These are phyloP conservation scores for Hypoxylon sp. DNA, from an alignment of 2,329 filamentous ascomycete species.

Conservation along the genomic window DNA sequence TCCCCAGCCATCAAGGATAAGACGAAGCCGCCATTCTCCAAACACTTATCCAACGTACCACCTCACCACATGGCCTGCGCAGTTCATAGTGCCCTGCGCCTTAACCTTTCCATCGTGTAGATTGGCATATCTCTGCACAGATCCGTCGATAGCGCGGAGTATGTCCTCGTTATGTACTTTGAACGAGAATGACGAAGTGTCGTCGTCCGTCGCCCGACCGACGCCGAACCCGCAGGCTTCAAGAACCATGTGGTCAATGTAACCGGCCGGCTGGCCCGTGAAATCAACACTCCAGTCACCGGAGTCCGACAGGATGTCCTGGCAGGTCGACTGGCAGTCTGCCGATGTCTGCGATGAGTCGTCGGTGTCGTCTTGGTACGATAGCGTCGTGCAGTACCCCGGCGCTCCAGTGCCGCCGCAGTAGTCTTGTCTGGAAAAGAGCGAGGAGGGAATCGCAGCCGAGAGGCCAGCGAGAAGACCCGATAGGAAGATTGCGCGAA, in stretches of 20 bases:
- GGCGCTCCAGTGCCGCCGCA: conserved; percentile 41
- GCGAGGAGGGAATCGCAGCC: conserved; percentile 4
- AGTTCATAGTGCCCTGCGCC: conserved; percentile 48
- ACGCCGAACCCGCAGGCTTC: conserved; percentile 44
- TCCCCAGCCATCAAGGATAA: not conserved
- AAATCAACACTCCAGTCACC: conserved; percentile 50
- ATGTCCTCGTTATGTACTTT: conserved; percentile 49
- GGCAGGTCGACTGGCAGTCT: conserved; percentile 47
- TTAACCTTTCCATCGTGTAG: conserved; percentile 43
- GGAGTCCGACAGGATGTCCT: conserved; percentile 36
- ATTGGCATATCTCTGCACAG: conserved; percentile 38
- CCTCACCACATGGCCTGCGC: conserved; percentile 33
- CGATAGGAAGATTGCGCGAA: conserved; percentile 4
- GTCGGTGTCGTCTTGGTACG: conserved; percentile 43
- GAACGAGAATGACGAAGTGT: conserved; percentile 35
- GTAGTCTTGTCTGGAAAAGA: conserved; percentile 21
- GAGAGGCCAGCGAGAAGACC: conserved; percentile 20
- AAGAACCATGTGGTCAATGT: conserved; percentile 38
- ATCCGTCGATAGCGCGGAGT: conserved; percentile 42
- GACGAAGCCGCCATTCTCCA: not conserved
- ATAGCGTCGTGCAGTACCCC: conserved; percentile 46
- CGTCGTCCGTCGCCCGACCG: conserved; percentile 33
- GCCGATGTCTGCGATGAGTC: not conserved
- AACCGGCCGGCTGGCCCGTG: conserved; percentile 35
- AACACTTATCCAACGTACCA: conserved; percentile 44